A percentile compares a stretch with the other conserved stretches of the same genome.
phyloP scores from a whole-genome alignment of 73 alveolate genomes.

The Paramecium octaurelia region DNA sequence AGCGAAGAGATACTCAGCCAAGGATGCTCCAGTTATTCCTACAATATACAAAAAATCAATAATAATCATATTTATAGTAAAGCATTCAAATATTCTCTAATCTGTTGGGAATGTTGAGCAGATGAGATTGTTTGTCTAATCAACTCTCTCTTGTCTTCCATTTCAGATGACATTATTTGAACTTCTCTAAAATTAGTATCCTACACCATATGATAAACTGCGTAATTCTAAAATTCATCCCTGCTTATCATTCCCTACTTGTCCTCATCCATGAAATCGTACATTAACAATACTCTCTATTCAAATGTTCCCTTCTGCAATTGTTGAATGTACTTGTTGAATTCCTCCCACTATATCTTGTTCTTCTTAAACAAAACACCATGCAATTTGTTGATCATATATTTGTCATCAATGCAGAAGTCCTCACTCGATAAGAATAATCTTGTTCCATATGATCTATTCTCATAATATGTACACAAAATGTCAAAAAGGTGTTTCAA shows the following conservation, averaged over 20 bases:
- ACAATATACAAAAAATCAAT: neutral
- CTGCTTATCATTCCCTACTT: neutral
- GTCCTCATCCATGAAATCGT: neutral
- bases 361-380: neutral
- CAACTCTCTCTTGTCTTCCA: neutral
- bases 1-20: neutral
- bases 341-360: neutral
- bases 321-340: neutral
- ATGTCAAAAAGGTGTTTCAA: neutral
- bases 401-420: neutral
- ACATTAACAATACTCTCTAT: neutral
- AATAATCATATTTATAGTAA: slow-evolving; percentile 17
- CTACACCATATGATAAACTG: neutral
- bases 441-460: neutral
- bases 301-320: neutral
- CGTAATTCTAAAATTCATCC: neutral
- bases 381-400: neutral
- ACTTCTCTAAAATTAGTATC: neutral
- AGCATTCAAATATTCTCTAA: neutral
- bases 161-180: neutral
- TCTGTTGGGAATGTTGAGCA: neutral
- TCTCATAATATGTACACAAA: neutral
- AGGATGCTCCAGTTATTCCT: neutral
- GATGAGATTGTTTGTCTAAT: neutral
- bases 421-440: neutral